Conservation (phyloP, 495 filamentous ascomycete species). For the Talaromyces trachyspermus region DNA sequence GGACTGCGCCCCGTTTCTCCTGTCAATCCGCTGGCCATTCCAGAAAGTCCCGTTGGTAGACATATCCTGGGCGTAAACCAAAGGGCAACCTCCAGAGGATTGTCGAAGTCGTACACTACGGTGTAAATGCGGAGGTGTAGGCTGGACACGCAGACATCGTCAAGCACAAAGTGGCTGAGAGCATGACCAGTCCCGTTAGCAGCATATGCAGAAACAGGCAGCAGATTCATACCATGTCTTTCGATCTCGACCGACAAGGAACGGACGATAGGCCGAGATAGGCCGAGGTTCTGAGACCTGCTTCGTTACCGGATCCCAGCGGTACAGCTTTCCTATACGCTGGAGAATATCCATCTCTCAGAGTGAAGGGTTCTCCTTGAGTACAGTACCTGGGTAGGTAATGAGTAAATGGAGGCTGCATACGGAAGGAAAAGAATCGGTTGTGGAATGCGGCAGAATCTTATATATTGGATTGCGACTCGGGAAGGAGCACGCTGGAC, state of each 20-base stretch:
- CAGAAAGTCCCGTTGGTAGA: slow-evolving; percentile 51
- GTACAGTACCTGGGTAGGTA: background rate
- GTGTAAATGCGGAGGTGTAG: slow-evolving; percentile 57
- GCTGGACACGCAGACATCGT: slow-evolving; percentile 43
- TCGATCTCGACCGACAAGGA: slow-evolving; percentile 34
- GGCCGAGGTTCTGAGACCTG: slow-evolving; percentile 2
- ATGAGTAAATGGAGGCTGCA: background rate
- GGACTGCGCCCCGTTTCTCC: slow-evolving; percentile 27
- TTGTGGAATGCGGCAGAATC: too few species aligned
- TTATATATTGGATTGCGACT: too few species aligned
- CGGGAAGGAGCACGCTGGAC: background rate
- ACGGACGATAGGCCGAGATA: slow-evolving; percentile 25
- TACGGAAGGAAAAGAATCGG: background rate
- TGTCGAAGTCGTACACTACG: slow-evolving; percentile 40
- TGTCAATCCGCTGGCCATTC: slow-evolving; percentile 41
- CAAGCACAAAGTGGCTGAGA: slow-evolving; percentile 35
- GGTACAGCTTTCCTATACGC: slow-evolving; percentile 21
- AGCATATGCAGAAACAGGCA: background rate
- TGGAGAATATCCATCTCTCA: background rate
- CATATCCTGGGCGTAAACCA: slow-evolving; percentile 56
- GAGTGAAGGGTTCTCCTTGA: background rate
- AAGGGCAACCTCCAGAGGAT: slow-evolving; percentile 28
- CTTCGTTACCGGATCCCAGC: slow-evolving; percentile 14
- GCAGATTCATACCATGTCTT: slow-evolving; percentile 21
- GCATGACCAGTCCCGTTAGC: background rate